Percentiles rank a stretch among this genome's conserved stretches.
These are phyloP conservation scores for Liquidambar formosana DNA, from an alignment of 164 flowering plant species.

Conservation along the genomic window DNA sequence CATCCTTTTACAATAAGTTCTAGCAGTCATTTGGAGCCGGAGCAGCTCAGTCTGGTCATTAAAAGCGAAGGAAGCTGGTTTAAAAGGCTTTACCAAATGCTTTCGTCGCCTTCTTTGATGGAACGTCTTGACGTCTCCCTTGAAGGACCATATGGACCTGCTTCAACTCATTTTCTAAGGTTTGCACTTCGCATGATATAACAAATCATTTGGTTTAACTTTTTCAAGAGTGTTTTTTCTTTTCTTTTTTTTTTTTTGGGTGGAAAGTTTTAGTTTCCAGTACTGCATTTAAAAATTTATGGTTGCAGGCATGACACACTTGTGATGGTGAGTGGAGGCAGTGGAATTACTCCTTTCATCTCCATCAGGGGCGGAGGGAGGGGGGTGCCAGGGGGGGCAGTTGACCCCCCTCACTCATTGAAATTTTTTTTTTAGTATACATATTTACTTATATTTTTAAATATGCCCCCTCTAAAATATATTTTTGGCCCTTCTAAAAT, in stretches of 20 bases:
- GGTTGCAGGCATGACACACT: slow-evolving; percentile 76
- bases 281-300: too few species aligned
- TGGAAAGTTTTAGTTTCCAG: too few species aligned
- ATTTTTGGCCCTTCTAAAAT: too few species aligned
- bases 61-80: slow-evolving; percentile 63
- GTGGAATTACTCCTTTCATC: slow-evolving; percentile 82
- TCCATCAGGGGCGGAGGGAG: too few species aligned
- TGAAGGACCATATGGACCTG: slow-evolving; percentile 94
- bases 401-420: too few species aligned
- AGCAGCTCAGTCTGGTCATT: slow-evolving; percentile 45
- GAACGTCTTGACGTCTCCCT: slow-evolving; percentile 62
- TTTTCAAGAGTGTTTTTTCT: not conserved
- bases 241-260: too few species aligned
- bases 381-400: too few species aligned
- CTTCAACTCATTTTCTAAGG: slow-evolving; percentile 62
- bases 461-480: too few species aligned
- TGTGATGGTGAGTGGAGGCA: slow-evolving; percentile 86
- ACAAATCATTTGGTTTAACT: not conserved
- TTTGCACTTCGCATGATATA: slow-evolving; percentile 17
- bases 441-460: too few species aligned
- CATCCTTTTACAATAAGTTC: slow-evolving; percentile 66
- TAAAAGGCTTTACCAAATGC: slow-evolving; percentile 36
- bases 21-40: slow-evolving; percentile 45
- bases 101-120: slow-evolving; percentile 48
- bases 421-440: too few species aligned